Conservation (phyloP, 306 rosid genomes). For the Sicyos edulis region DNA sequence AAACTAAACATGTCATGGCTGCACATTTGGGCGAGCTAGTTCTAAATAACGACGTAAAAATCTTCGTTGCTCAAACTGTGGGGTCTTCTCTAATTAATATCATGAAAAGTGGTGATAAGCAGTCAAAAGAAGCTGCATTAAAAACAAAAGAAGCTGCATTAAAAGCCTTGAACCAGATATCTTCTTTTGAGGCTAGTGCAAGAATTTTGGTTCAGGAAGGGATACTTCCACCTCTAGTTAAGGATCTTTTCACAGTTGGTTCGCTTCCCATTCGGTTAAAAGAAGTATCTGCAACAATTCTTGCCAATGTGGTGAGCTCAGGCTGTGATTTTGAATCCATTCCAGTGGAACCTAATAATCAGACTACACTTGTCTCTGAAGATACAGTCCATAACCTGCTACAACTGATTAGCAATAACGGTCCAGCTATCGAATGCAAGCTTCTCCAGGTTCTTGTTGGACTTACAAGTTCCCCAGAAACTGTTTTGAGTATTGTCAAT, state of each 20-base stretch:
- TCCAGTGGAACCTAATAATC: slow-evolving; percentile 68
- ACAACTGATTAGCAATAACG: slow-evolving; percentile 94
- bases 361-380: slow-evolving; percentile 89
- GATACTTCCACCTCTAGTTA: slow-evolving; percentile 88
- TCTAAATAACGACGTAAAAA: slow-evolving; percentile 76
- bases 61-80: slow-evolving; percentile 66
- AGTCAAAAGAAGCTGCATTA: slow-evolving; percentile 24
- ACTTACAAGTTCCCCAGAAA: slow-evolving; percentile 61
- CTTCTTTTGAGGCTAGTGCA: slow-evolving; percentile 84
- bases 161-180: slow-evolving; percentile 89
- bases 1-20: slow-evolving; percentile 82
- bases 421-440: slow-evolving; percentile 93
- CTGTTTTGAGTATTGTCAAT: slow-evolving; percentile 59
- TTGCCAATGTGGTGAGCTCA: slow-evolving; percentile 77
- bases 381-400: slow-evolving; percentile 79
- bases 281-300: slow-evolving; percentile 93
- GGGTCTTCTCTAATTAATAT: slow-evolving; percentile 79
- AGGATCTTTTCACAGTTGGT: slow-evolving; percentile 87
- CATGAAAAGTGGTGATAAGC: slow-evolving; percentile 70
- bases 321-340: slow-evolving; percentile 77
- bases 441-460: slow-evolving; percentile 98
- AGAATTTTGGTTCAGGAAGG: slow-evolving; percentile 84
- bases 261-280: slow-evolving; percentile 79
- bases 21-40: slow-evolving; percentile 83
- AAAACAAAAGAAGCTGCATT: slow-evolving; percentile 71